Conservation (phyloP, 768 basidiomycete species). For the Suillus variegatus region DNA sequence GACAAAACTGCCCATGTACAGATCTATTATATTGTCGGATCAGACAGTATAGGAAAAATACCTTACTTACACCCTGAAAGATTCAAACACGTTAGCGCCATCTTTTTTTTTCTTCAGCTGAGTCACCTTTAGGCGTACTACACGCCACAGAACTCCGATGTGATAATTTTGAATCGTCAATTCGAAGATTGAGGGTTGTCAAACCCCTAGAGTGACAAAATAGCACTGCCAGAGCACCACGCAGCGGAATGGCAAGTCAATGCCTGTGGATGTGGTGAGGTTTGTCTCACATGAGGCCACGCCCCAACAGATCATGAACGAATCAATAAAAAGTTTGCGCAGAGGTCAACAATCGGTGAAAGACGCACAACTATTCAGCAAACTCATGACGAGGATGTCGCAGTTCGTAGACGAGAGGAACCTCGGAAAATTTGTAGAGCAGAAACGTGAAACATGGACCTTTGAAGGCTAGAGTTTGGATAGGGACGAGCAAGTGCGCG, state of each 20-base stretch:
- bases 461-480: background rate
- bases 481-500: background rate
- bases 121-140: background rate
- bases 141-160: background rate
- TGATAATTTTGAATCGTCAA: background rate
- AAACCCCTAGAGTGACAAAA: background rate
- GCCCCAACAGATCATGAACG: background rate
- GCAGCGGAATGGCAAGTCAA: background rate
- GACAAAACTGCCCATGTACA: background rate
- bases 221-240: background rate
- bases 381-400: background rate
- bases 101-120: conserved; percentile 15
- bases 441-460: background rate
- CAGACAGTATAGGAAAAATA: background rate
- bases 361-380: background rate
- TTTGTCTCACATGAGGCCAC: background rate
- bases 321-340: background rate
- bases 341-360: background rate
- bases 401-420: background rate
- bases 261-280: background rate
- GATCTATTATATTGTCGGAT: background rate
- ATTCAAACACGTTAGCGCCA: background rate
- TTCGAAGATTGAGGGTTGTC: background rate
- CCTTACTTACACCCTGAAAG: background rate
- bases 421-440: too few species aligned